phyloP scores from a whole-genome alignment of 176 grass and related monocot species.

The Hsuehochloa calcarea region DNA sequence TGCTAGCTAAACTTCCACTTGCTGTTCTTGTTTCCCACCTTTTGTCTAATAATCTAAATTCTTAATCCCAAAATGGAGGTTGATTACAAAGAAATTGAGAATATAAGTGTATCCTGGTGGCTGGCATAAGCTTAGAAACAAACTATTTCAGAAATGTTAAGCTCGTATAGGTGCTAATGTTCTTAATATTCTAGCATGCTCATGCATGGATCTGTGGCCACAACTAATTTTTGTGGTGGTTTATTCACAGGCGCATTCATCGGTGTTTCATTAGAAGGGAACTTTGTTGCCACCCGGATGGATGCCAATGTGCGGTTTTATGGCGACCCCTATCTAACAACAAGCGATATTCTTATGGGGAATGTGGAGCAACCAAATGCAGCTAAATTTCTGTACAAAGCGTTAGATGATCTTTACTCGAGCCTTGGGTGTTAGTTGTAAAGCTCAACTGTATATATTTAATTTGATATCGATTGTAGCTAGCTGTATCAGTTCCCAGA shows the following conservation, averaged over 20 bases:
- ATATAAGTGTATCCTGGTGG: not conserved
- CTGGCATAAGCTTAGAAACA: not conserved
- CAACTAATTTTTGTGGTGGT: not conserved
- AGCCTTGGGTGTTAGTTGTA: conserved; percentile 34
- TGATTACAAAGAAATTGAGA: not conserved
- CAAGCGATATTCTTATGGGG: conserved; percentile 72
- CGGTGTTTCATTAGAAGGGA: conserved; percentile 83
- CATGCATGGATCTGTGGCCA: not conserved
- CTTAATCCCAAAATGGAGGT: not conserved
- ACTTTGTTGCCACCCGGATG: conserved; percentile 58
- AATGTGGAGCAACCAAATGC: conserved; percentile 61
- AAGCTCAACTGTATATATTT: conserved; percentile 4
- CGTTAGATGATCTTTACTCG: conserved; percentile 54
- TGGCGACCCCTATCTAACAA: conserved; percentile 79
- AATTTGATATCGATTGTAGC: not conserved
- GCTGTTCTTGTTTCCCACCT: not conserved
- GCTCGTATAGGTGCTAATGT: not conserved
- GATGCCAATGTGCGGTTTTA: conserved; percentile 72
- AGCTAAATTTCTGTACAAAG: conserved; percentile 63
- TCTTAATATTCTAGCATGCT: not conserved
- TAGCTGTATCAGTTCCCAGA: conserved; percentile 10
- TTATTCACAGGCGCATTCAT: conserved; percentile 65
- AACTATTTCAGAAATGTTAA: not conserved
- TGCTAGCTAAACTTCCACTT: not conserved
- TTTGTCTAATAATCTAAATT: not conserved